A percentile compares a stretch with the other conserved stretches of the same genome.
phyloP scores from a whole-genome alignment of 352 stramenopile genomes.

The Blastocystis sp. region DNA sequence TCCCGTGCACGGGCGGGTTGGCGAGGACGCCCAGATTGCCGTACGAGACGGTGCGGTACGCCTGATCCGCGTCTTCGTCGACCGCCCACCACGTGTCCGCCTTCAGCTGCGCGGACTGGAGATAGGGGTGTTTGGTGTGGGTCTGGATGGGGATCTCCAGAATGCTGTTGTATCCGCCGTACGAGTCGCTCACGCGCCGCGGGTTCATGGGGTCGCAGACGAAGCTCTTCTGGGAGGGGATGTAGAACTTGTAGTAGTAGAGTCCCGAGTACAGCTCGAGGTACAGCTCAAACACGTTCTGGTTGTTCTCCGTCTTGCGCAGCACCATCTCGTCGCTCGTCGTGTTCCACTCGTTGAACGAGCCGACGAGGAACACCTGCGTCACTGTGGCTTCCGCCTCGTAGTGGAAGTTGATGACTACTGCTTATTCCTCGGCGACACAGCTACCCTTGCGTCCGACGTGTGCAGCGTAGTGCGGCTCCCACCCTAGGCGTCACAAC shows the following conservation, averaged over 20 bases:
- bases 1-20: background rate
- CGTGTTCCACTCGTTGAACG: constrained; percentile 69
- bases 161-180: constrained; percentile 67
- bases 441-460: constrained; percentile 21
- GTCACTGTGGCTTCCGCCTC: background rate
- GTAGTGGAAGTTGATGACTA: constrained; percentile 69
- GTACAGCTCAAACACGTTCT: constrained; percentile 65
- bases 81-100: constrained; percentile 57
- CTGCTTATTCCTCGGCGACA: background rate
- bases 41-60: constrained; percentile 24
- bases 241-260: constrained; percentile 74
- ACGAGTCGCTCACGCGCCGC: constrained; percentile 35
- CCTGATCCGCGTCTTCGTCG: constrained; percentile 6
- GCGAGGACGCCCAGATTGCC: constrained; percentile 40
- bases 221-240: constrained; percentile 17
- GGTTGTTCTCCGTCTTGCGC: background rate
- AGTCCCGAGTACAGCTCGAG: constrained; percentile 61
- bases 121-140: constrained; percentile 54
- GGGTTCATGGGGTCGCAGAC: constrained; percentile 32
- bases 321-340: constrained; percentile 54
- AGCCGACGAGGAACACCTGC: constrained; percentile 55
- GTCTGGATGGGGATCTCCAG: constrained; percentile 67
- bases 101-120: constrained; percentile 55
- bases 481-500: constrained; percentile 28
- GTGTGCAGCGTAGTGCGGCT: constrained; percentile 47